phyloP scores from a whole-genome alignment of 2,329 filamentous ascomycete species.

The Akanthomyces uredinophilus region DNA sequence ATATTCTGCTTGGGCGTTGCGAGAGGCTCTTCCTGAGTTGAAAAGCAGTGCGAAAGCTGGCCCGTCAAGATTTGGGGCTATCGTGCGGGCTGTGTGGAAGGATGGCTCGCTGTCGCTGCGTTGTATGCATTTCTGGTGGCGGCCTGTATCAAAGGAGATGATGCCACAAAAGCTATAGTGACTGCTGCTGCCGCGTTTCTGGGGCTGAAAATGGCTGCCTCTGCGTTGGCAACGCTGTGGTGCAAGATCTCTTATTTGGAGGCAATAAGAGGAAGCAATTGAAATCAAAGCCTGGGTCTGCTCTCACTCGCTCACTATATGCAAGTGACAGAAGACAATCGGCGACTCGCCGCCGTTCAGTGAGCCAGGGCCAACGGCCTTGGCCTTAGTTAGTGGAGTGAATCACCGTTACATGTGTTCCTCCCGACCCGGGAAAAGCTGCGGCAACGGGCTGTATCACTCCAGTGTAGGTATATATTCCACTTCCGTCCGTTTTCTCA shows the following conservation, averaged over 20 bases:
- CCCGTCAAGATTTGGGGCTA: neutral
- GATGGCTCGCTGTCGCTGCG: neutral
- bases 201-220: neutral
- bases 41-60: neutral
- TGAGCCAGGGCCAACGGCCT: too few relatives aligned
- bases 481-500: too few relatives aligned
- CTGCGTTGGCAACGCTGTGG: neutral
- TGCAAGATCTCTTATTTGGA: neutral
- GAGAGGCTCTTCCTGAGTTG: neutral
- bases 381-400: too few relatives aligned
- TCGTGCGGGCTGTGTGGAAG: neutral
- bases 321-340: too few relatives aligned
- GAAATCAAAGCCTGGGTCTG: too few relatives aligned
- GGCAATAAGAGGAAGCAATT: neutral
- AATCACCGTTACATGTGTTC: too few relatives aligned
- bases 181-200: neutral
- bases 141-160: neutral
- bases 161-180: neutral
- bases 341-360: too few relatives aligned
- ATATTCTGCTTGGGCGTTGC: neutral
- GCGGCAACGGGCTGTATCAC: too few relatives aligned
- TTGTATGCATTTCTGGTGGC: neutral
- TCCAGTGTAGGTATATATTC: too few relatives aligned
- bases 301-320: too few relatives aligned
- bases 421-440: too few relatives aligned